Evolutionary conservation across 768 basidiomycete species (phyloP).

Genomic region (Boletus subparvulus): DNA sequence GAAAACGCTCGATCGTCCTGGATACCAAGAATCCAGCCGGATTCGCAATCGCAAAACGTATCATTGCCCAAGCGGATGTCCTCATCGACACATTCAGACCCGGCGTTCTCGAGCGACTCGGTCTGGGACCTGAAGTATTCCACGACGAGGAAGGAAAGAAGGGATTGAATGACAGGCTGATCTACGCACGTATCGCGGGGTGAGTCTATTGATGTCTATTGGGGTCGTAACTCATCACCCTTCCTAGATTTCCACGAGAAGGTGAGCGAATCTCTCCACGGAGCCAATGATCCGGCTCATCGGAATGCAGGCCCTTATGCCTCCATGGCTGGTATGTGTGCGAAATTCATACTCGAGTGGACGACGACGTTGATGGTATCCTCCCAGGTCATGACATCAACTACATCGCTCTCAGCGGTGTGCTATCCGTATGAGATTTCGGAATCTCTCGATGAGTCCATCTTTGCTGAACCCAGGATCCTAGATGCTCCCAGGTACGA

Average conservation of each 20-base stretch:
- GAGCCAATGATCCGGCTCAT: conserved; percentile 15
- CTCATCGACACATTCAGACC: conserved; percentile 84
- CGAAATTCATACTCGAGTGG: background rate
- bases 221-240: background rate
- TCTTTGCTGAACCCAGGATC: background rate
- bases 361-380: background rate
- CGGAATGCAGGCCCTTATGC: conserved; percentile 56
- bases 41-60: conserved; percentile 49
- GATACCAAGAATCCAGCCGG: conserved; percentile 65
- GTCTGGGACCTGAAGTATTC: conserved; percentile 75
- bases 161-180: conserved; percentile 60
- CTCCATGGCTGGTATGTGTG: conserved; percentile 67
- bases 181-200: conserved; percentile 79
- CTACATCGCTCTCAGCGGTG: conserved; percentile 77
- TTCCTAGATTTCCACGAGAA: conserved; percentile 56
- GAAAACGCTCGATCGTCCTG: conserved; percentile 74
- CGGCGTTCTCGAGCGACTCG: conserved; percentile 76
- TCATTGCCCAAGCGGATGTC: conserved; percentile 70
- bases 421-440: conserved; percentile 53
- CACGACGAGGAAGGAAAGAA: conserved; percentile 43
- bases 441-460: background rate
- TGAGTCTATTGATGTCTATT: conserved; percentile 35
- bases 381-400: conserved; percentile 77
- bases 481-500: conserved; percentile 67
- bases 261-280: conserved; percentile 37